These are phyloP conservation scores for Babesia ovata DNA, from an alignment of 169 alveolate genomes.

Conservation along the genomic window DNA sequence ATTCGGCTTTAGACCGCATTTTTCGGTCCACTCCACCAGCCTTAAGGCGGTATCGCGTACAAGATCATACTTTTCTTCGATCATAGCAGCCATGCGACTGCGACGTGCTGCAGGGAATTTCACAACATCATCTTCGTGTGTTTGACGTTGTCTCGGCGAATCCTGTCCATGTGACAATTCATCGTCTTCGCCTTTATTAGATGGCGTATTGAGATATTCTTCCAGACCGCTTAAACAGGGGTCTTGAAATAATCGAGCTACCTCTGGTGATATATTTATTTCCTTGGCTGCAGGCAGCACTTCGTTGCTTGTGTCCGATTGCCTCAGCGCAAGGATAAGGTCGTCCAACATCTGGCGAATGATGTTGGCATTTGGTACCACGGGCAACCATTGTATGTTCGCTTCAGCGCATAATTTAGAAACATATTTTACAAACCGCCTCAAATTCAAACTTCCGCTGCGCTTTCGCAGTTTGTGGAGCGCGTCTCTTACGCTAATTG, in stretches of 20 bases:
- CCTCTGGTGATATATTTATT: neutral
- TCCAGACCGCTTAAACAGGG: neutral
- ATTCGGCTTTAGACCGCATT: neutral
- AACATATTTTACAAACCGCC: slow-evolving; percentile 20
- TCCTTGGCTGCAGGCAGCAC: neutral
- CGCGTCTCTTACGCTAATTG: slow-evolving; percentile 28
- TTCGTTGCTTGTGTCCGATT: neutral
- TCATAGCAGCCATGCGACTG: neutral
- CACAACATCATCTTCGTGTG: neutral
- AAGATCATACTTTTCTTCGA: slow-evolving; percentile 18
- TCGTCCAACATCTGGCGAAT: slow-evolving; percentile 52
- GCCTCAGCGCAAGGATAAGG: slow-evolving; percentile 2
- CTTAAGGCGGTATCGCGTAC: neutral
- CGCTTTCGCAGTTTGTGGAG: slow-evolving; percentile 1
- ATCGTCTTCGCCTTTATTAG: neutral
- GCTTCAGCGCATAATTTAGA: slow-evolving; percentile 38
- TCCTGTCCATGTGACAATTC: neutral
- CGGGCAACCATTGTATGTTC: slow-evolving; percentile 22
- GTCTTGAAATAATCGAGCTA: neutral
- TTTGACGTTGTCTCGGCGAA: neutral
- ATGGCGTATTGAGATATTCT: neutral
- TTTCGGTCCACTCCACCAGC: neutral
- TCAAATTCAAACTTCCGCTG: neutral
- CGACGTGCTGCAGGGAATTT: neutral
- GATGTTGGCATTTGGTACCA: slow-evolving; percentile 12